Base-by-base conservation (phyloP, 208 protist genomes). In the Borovskyia barvae region DNA sequence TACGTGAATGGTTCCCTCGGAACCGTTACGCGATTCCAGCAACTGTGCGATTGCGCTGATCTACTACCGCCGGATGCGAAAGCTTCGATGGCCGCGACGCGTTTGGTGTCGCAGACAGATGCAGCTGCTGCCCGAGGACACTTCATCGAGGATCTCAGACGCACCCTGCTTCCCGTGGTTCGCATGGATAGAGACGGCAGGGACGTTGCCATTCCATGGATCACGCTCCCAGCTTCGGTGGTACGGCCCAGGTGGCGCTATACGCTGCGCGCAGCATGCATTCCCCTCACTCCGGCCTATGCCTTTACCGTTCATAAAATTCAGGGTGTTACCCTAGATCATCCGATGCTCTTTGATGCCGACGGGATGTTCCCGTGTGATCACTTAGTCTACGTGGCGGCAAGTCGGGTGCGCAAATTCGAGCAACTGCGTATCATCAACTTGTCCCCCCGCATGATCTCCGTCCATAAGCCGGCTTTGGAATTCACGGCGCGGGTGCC, bases 221-320 rank as follows among this genome's bases (percentile, higher is more conserved):
- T 95, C 8, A 72, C 63, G 3, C 19, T 89, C 29, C 61, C 76
- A 3, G 40, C 83, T 0, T 42, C 60, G 20, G 45, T 75, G 22
- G 41, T 58, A 39, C 37, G 37, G 33, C 33, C 68, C 5, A 54
- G 63, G 25, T 80, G 69, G 24, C 85, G 82, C 53, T 82, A 79
- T 43, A 25, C 28, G 4, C 47, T 71, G 1, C 69, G 73, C 17
- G 71, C 82, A 1, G 59, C 75, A 15, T 80, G 70, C 35, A 76
- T 96, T 51, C 91, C 91, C 2, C 74, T 97, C 24, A 80, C 64
- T 0, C 91, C 83, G 0, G 91, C 86, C 0, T 97, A 94, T 61
- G 91, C 91, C 2, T 97, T 94, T 41, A 97, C 91, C 0, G 88
- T 97, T 26, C 91, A 97, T 75, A 94, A 94, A 51, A 68, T 87